Evolutionary conservation across 129 eudicot species (phyloP).

Genomic region (Deinandra increscens): DNA sequence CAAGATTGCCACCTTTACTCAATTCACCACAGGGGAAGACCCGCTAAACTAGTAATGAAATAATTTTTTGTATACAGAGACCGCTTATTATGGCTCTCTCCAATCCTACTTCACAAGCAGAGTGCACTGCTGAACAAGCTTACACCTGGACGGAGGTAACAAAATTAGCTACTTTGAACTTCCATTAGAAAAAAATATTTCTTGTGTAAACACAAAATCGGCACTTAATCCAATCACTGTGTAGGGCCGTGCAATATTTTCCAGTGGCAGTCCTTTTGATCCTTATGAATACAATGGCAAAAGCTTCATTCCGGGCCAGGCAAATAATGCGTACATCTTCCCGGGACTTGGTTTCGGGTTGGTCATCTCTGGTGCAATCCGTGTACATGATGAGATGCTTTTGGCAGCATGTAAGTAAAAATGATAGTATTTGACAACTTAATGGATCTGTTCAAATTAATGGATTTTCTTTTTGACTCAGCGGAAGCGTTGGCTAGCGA

Average conservation of each 20-base stretch:
- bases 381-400: slow-evolving; percentile 90
- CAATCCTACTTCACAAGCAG: slow-evolving; percentile 91
- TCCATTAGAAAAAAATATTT: neutral
- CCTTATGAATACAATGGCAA: slow-evolving; percentile 78
- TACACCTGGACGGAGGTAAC: slow-evolving; percentile 86
- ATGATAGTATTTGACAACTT: neutral
- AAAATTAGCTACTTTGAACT: neutral
- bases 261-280: slow-evolving; percentile 96
- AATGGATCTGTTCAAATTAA: neutral
- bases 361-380: slow-evolving; percentile 82
- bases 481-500: slow-evolving; percentile 91
- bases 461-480: slow-evolving; percentile 10
- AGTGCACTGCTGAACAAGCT: slow-evolving; percentile 96
- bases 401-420: slow-evolving; percentile 86
- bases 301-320: slow-evolving; percentile 86
- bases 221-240: neutral
- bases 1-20: neutral
- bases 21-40: neutral
- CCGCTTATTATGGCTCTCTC: slow-evolving; percentile 95
- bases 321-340: slow-evolving; percentile 89
- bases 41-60: neutral
- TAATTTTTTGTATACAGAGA: slow-evolving; percentile 46
- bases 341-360: slow-evolving; percentile 94
- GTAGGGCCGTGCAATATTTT: slow-evolving; percentile 83
- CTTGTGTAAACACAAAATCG: slow-evolving; percentile 10